Base-by-base conservation (phyloP, 208 protist species). In the Giardia muris region DNA sequence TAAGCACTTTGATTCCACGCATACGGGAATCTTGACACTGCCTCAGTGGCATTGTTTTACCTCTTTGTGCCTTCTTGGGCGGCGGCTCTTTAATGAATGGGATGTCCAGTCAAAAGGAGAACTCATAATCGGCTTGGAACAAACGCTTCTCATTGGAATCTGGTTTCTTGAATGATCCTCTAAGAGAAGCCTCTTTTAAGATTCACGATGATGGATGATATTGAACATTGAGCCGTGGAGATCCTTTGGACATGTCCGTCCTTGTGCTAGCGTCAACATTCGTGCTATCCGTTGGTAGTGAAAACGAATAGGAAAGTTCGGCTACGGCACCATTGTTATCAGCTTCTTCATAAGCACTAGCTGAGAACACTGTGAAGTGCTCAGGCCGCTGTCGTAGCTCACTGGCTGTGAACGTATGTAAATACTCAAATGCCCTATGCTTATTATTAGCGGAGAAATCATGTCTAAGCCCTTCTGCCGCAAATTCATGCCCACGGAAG, bases 111-210 rank as follows among this genome's bases (percentile, higher is more conserved):
- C 19, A 4, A 89, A 89, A 43, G 86, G 86, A 4, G 86, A 89
- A 43, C 4, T 89, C 19, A 89, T 43, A 45, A 44, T 89, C 42
- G 86, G 86, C 22, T 44, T 89, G 4, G 86, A 89, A 43, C 86
- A 89, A 43, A 43, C 45, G 3, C 42, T 89, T 4, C 4, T 10
- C 4, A 89, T 89, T 4, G 86, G 22, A 43, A 89, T 43, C 39
- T 89, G 86, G 86, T 89, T 89, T 43, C n/a, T 43, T 76, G 57
- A 76, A 30, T 76, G 57, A 76, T 39, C 57, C n/a, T n/a, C n/a
- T n/a, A n/a, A n/a, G n/a, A n/a, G n/a, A n/a, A n/a, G n/a, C n/a
- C n/a, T n/a, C n/a, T n/a, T n/a, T n/a, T n/a, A n/a, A n/a, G n/a
- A n/a, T n/a, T n/a, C n/a, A n/a, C n/a, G n/a, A n/a, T n/a, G n/a